Conservation (phyloP, 1,284 basidiomycete species). For the Sparassis latifolia region DNA sequence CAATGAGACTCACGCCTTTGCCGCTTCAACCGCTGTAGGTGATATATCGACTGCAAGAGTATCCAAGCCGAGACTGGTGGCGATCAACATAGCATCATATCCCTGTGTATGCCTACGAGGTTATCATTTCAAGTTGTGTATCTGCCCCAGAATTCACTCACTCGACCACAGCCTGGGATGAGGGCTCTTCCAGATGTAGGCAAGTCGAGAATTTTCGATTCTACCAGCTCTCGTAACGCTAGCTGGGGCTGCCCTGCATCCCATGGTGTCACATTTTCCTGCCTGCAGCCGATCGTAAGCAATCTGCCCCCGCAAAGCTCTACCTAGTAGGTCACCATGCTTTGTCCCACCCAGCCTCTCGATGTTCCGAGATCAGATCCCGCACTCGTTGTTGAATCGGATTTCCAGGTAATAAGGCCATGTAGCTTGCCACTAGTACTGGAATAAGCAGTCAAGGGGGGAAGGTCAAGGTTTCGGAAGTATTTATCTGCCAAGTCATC, state of each 20-base stretch:
- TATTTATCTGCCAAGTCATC: no score
- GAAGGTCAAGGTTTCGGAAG: no score
- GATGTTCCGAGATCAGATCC: no score
- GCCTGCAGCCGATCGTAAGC: constrained; percentile 31
- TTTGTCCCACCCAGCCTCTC: no score
- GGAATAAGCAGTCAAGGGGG: no score
- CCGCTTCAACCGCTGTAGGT: constrained; percentile 43
- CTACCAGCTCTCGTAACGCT: constrained; percentile 47
- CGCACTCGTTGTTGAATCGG: no score
- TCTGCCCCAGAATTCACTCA: background rate
- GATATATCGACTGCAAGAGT: constrained; percentile 53
- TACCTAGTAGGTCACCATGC: no score
- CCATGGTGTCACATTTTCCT: constrained; percentile 58
- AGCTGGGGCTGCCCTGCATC: constrained; percentile 51
- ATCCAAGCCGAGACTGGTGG: constrained; percentile 42
- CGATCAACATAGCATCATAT: constrained; percentile 55
- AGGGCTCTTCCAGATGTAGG: constrained; percentile 51
- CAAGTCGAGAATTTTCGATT: constrained; percentile 40
- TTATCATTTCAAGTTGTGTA: background rate
- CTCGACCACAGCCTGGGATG: constrained; percentile 65
- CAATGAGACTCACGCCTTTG: constrained; percentile 35
- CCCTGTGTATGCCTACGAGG: constrained; percentile 34
- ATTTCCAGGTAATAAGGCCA: no score
- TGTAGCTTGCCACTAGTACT: no score
- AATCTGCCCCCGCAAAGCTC: no score